Evolutionary conservation across 768 basidiomycete species (phyloP).

Genomic region (Suillus alpinus): DNA sequence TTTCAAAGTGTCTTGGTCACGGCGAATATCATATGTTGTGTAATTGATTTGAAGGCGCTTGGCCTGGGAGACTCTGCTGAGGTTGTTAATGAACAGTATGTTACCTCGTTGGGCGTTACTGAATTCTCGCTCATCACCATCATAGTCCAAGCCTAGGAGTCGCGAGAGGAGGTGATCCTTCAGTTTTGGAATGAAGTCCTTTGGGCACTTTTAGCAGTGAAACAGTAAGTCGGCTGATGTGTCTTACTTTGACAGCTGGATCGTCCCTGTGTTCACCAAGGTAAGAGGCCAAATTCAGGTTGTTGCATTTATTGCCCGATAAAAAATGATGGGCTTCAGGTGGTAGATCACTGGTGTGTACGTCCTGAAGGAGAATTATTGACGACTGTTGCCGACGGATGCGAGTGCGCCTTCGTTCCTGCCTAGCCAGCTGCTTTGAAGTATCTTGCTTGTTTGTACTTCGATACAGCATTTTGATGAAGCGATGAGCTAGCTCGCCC

Average conservation of each 20-base stretch:
- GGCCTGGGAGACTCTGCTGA: slow-evolving; percentile 5
- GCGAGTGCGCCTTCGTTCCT: slow-evolving; percentile 10
- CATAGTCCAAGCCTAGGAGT: slow-evolving; percentile 10
- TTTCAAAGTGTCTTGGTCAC: slow-evolving; percentile 19
- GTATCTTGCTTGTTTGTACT: slow-evolving; percentile 22
- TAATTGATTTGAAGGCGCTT: slow-evolving; percentile 14
- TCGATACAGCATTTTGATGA: slow-evolving; percentile 27
- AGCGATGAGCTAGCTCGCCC: slow-evolving; percentile 34
- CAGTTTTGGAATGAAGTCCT: slow-evolving; percentile 17
- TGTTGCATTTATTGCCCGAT: not conserved
- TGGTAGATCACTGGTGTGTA: not conserved
- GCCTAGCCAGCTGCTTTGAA: slow-evolving; percentile 8
- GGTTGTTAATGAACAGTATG: slow-evolving; percentile 7
- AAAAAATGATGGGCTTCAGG: slow-evolving; percentile 5
- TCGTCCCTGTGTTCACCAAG: not conserved
- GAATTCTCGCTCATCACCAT: slow-evolving; percentile 13
- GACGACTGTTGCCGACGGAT: not conserved
- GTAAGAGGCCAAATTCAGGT: slow-evolving; percentile 1
- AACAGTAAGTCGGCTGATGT: not conserved
- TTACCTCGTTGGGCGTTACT: slow-evolving; percentile 2
- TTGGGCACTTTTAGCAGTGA: not conserved
- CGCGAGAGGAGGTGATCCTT: slow-evolving; percentile 21
- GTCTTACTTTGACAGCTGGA: slow-evolving; percentile 14
- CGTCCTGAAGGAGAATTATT: rapidly evolving
- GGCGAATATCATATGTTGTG: slow-evolving; percentile 20